phyloP scores from a whole-genome alignment of 2,329 filamentous ascomycete species.

The Penicillium sp. region DNA sequence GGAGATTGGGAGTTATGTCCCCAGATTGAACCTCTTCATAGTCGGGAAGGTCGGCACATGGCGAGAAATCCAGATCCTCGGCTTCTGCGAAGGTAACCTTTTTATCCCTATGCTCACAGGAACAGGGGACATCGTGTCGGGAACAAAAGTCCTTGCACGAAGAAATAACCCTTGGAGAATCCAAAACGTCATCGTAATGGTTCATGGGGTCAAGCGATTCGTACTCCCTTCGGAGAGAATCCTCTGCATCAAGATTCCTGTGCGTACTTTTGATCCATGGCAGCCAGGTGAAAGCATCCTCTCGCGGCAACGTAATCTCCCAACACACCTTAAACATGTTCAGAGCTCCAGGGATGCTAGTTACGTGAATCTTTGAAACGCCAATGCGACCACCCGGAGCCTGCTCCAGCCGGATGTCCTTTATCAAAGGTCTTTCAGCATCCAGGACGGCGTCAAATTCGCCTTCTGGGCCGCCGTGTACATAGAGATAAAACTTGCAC shows the following conservation, averaged over 20 bases:
- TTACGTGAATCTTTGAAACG: conserved; percentile 22
- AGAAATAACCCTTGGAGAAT: not conserved
- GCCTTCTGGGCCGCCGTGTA: conserved; percentile 32
- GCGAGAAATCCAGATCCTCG: not conserved
- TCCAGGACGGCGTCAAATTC: conserved; percentile 22
- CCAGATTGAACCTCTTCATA: no score
- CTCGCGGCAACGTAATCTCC: conserved; percentile 17
- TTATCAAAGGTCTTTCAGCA: conserved; percentile 7
- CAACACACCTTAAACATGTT: conserved; percentile 28
- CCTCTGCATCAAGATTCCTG: not conserved
- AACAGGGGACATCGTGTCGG: no score
- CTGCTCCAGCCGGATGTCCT: conserved; percentile 21
- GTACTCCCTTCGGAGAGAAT: conserved; percentile 6
- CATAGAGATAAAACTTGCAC: conserved; percentile 28
- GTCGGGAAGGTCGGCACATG: no score
- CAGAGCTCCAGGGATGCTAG: conserved; percentile 26
- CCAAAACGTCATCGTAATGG: not conserved
- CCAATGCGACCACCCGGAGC: conserved; percentile 11
- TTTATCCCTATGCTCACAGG: not conserved
- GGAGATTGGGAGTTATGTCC: no score
- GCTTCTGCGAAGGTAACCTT: not conserved
- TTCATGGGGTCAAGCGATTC: not conserved
- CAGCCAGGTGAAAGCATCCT: conserved; percentile 22
- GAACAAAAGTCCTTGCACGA: not conserved
- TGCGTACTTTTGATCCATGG: conserved; percentile 24